Evolutionary conservation across 139 green algal species (phyloP).

Genomic region (Bryopsis sp.): DNA sequence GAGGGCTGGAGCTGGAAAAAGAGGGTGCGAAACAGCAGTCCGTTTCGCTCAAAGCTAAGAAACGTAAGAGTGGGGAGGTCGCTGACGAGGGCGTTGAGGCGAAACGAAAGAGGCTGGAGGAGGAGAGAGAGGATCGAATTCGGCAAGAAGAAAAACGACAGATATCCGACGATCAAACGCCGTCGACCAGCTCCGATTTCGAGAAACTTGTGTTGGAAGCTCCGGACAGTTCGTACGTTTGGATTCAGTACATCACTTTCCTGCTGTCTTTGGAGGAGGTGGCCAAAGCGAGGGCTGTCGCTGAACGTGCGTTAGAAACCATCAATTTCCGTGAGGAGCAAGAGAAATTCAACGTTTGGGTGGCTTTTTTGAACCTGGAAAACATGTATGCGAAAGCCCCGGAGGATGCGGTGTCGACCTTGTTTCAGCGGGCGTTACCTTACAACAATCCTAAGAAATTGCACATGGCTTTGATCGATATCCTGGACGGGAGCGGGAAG

Average conservation of each 20-base stretch:
- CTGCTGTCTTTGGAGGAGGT: slow-evolving; percentile 70
- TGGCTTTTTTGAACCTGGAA: slow-evolving; percentile 91
- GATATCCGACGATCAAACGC: slow-evolving; percentile 32
- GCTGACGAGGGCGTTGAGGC: no score
- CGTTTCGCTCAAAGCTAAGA: no score
- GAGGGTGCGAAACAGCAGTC: no score
- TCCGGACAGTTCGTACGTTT: slow-evolving; percentile 74
- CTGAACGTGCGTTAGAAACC: slow-evolving; percentile 72
- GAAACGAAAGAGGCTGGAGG: background rate
- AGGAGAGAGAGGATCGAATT: background rate
- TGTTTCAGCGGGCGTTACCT: slow-evolving; percentile 68
- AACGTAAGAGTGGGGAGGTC: no score
- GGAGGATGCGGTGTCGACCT: slow-evolving; percentile 60
- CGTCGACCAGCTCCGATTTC: slow-evolving; percentile 59
- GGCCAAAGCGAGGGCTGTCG: slow-evolving; percentile 56
- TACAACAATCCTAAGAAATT: slow-evolving; percentile 78
- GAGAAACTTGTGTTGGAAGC: slow-evolving; percentile 69
- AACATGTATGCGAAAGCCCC: slow-evolving; percentile 59
- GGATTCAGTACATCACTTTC: slow-evolving; percentile 94
- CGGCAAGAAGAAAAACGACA: background rate
- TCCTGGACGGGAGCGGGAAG: slow-evolving; percentile 35
- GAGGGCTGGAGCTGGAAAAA: no score
- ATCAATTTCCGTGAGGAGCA: slow-evolving; percentile 82
- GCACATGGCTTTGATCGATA: slow-evolving; percentile 58
- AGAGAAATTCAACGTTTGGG: slow-evolving; percentile 94